A percentile compares a stretch with the other conserved stretches of the same genome.
These are phyloP conservation scores for Salix exigua DNA, from an alignment of 345 rosid species.

Conservation along the genomic window DNA sequence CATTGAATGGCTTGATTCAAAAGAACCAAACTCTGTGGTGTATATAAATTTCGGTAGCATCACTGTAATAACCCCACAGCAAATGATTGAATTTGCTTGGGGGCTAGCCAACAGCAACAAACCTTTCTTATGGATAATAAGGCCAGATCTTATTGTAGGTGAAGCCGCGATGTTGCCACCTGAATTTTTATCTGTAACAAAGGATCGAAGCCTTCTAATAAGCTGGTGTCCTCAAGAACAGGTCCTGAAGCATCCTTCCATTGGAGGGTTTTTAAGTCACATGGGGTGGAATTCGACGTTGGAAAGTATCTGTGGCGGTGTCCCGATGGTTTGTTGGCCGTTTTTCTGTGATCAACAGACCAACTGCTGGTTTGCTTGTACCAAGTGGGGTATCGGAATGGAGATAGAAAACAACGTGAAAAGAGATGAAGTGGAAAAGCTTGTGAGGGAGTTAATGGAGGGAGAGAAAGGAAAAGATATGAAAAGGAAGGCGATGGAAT, in stretches of 20 bases:
- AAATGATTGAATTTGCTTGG: conserved; percentile 14
- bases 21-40: no score
- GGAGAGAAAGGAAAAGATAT: conserved; percentile 18
- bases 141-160: conserved; percentile 3
- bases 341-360: conserved; percentile 15
- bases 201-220: conserved; percentile 6
- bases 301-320: conserved; percentile 12
- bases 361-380: conserved; percentile 8
- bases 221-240: conserved; percentile 20
- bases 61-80: neutral
- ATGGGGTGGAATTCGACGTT: conserved; percentile 18
- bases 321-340: conserved; percentile 17
- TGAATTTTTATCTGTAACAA: conserved; percentile 1
- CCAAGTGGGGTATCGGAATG: conserved; percentile 16
- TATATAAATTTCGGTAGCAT: neutral
- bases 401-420: conserved; percentile 5
- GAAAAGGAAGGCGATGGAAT: conserved; percentile 15
- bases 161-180: neutral
- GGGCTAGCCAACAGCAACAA: conserved; percentile 16
- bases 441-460: conserved; percentile 12
- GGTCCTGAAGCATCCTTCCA: conserved; percentile 9
- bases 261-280: conserved; percentile 18
- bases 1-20: no score
- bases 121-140: conserved; percentile 10
- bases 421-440: conserved; percentile 16